Evolutionary conservation across 2,329 filamentous ascomycete species (phyloP).

Genomic region (Chaetomiaceae sp.): DNA sequence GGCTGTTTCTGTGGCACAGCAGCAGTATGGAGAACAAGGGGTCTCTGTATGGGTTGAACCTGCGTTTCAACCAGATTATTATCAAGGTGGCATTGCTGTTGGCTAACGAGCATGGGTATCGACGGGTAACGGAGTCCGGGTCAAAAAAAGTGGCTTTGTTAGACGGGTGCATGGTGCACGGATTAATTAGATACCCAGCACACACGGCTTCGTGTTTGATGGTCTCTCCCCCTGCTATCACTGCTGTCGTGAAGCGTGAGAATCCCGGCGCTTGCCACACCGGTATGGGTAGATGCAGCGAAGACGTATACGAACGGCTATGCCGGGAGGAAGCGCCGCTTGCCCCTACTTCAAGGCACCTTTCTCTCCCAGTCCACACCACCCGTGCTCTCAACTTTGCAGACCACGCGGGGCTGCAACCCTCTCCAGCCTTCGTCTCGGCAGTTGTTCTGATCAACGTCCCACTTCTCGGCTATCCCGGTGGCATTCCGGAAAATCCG

Average conservation of each 20-base stretch:
- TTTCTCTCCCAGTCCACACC: too few relatives aligned
- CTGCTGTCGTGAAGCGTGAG: too few relatives aligned
- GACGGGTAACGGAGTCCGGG: neutral
- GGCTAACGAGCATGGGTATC: neutral
- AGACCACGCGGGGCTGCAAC: neutral
- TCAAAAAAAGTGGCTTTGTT: neutral
- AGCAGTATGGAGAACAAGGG: neutral
- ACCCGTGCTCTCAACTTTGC: too few relatives aligned
- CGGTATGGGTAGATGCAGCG: too few relatives aligned
- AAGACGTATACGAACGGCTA: too few relatives aligned
- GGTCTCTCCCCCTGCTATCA: too few relatives aligned
- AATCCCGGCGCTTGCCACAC: too few relatives aligned
- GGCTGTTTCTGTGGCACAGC: neutral
- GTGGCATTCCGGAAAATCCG: neutral
- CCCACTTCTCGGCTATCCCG: neutral
- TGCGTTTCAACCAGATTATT: neutral
- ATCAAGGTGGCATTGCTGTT: neutral
- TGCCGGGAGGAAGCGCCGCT: too few relatives aligned
- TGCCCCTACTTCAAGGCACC: too few relatives aligned
- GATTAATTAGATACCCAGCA: conserved; percentile 11
- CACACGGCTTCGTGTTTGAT: too few relatives aligned
- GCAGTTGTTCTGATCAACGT: neutral
- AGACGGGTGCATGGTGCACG: conserved; percentile 3
- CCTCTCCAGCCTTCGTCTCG: too few relatives aligned
- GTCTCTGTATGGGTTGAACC: too few relatives aligned